These are phyloP conservation scores for Nemania abortiva DNA, from an alignment of 2,329 filamentous ascomycete species.

Conservation along the genomic window DNA sequence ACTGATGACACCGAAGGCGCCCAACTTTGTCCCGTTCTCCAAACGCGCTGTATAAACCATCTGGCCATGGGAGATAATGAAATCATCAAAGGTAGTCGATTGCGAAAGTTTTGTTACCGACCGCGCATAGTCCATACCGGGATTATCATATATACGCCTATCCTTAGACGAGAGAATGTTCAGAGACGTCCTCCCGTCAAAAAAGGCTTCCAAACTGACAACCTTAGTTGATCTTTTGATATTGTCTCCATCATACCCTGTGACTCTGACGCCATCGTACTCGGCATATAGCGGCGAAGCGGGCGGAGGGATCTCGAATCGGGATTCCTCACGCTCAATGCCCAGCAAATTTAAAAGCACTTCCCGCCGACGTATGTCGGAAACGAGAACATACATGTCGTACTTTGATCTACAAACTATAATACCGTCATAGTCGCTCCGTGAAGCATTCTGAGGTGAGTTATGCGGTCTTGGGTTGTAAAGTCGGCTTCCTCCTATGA, in stretches of 20 bases:
- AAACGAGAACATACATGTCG: slow-evolving; percentile 10
- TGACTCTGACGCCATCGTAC: slow-evolving; percentile 18
- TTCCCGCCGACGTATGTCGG: neutral
- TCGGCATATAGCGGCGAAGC: slow-evolving; percentile 13
- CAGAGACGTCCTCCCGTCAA: slow-evolving; percentile 7
- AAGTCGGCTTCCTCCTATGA: slow-evolving; percentile 32
- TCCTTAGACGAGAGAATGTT: slow-evolving; percentile 27
- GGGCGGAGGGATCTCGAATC: neutral
- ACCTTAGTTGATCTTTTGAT: slow-evolving; percentile 19
- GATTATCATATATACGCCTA: slow-evolving; percentile 5
- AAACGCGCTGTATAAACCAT: slow-evolving; percentile 6
- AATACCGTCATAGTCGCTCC: slow-evolving; percentile 21
- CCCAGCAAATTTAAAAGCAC: slow-evolving; percentile 13
- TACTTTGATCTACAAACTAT: slow-evolving; percentile 25
- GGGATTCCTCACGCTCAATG: slow-evolving; percentile 2
- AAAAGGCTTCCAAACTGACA: slow-evolving; percentile 23
- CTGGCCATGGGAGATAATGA: slow-evolving; percentile 22
- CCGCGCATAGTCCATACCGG: neutral
- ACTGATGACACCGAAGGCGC: slow-evolving; percentile 5
- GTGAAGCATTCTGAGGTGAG: neutral
- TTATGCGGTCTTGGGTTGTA: neutral
- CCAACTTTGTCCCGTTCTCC: neutral
- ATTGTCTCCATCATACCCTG: slow-evolving; percentile 6
- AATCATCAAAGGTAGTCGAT: slow-evolving; percentile 9
- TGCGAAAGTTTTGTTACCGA: slow-evolving; percentile 1